Percentiles rank a stretch among this genome's conserved stretches.
Evolutionary conservation across 306 rosid species (phyloP).

Genomic region (Pachyrhizus erosus): DNA sequence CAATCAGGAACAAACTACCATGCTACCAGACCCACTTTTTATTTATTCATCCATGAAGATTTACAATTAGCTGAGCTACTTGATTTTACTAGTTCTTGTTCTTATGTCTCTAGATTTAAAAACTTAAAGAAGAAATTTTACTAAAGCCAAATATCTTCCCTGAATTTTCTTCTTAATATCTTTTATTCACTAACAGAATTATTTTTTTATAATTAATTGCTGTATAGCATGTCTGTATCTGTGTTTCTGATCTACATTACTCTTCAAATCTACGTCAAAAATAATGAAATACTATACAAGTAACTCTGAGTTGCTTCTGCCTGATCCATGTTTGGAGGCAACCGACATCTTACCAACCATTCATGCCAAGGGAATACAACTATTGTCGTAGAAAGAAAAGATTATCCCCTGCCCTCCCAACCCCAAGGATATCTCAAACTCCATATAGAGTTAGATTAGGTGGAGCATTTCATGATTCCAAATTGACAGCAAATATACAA

Average conservation of each 20-base stretch:
- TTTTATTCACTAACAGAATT: not conserved
- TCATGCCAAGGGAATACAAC: not conserved
- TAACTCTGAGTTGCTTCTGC: not conserved
- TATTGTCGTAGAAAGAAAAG: not conserved
- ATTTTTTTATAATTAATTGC: not conserved
- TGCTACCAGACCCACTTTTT: not conserved
- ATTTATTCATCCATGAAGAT: constrained; percentile 13
- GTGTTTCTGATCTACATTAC: not conserved
- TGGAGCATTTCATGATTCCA: not conserved
- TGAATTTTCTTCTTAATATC: constrained; percentile 4
- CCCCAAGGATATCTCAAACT: not conserved
- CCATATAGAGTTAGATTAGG: not conserved
- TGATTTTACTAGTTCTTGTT: constrained; percentile 29
- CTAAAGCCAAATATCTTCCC: not conserved
- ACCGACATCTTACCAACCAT: not conserved
- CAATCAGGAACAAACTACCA: constrained; percentile 21
- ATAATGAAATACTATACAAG: not conserved
- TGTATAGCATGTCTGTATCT: not conserved
- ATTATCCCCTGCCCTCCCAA: not conserved
- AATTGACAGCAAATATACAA: not conserved
- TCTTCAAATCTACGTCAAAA: not conserved
- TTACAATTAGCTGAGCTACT: not conserved
- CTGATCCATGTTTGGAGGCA: not conserved
- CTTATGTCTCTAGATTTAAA: not conserved
- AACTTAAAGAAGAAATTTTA: not conserved